Evolutionary conservation across 192 early-diverging fungal genomes (phyloP), one percentile per base, ranked within the genome.

Genomic region (Umbelopsis sp.): DNA sequence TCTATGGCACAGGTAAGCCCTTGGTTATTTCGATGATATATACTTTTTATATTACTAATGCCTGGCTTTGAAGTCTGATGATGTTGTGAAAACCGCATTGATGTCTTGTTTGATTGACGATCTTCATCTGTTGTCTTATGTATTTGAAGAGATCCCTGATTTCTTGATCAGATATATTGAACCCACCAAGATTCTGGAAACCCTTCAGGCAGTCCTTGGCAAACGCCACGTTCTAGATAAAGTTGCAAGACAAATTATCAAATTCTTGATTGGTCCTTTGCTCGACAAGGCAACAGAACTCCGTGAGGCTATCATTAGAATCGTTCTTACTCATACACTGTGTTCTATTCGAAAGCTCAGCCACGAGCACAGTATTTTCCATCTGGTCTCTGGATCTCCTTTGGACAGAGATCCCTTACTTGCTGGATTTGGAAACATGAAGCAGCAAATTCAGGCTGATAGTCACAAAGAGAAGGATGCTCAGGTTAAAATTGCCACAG

Each of bases 131-230:
- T 66, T 75, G 49, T 45, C 73, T 0, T 74, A 82, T 50, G 78
- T 76, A 11, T 41, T 85, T 35, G 33, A 71, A 0, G 67, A 81
- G 7, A 75, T 82, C 48, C 68, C 82, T 55, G 66, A 77, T 18
- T 66, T 79, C 22, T 21, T 86, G 9, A 48, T 82, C 37, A 46
- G 76, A 2, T 37, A 74, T 77, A 76, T 82, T 20, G 67, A 77
- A 20, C 50, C 67, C 37, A 67, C 74, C 68, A 81, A 73, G 49
- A 67, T 71, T 20, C 71, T 70, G 64, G 69, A 67, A 2, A 71
- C 76, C 35, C 46, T 81, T 18, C 55, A 78, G 27, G 64, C 72
- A 22, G 73, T 69, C n/a, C 68, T 81, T 35, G 22, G 69, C 6
- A 64, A 70, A 1, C 77, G 71, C 2, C 67, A 65, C n/a, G 47